Percentiles rank a stretch among this genome's conserved stretches.
These are phyloP conservation scores for Alternaria sp. DNA, from an alignment of 2,329 filamentous ascomycete species.

Conservation along the genomic window DNA sequence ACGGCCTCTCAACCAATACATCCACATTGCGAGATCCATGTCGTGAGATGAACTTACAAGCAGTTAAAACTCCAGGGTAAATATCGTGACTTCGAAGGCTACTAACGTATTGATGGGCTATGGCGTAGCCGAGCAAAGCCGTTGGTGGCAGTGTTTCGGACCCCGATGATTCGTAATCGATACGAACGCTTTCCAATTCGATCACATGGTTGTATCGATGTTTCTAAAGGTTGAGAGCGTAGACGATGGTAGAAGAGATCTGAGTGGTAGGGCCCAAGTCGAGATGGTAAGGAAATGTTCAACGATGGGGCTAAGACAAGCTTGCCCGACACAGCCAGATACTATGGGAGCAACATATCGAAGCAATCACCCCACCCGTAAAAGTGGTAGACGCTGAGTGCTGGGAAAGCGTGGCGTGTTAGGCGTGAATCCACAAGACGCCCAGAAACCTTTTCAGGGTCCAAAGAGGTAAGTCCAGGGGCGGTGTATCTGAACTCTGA, in stretches of 20 bases:
- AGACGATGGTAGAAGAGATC: too few relatives aligned
- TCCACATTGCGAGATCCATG: background rate
- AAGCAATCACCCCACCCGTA: background rate
- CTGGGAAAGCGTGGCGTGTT: background rate
- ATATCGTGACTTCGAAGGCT: background rate
- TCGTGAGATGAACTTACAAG: background rate
- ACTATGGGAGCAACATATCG: background rate
- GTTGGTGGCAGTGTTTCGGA: background rate
- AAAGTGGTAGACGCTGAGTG: background rate
- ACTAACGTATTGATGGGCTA: too few relatives aligned
- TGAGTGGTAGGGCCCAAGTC: background rate
- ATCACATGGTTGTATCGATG: background rate
- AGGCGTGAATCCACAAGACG: background rate
- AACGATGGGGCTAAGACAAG: background rate
- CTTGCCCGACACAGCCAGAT: background rate
- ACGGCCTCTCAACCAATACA: constrained; percentile 3
- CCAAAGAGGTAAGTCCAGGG: background rate
- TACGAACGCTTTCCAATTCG: background rate
- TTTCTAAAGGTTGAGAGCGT: too few relatives aligned
- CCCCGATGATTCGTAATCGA: background rate
- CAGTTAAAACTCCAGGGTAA: background rate
- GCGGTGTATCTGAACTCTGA: background rate
- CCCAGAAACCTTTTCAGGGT: background rate
- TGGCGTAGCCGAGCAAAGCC: background rate
- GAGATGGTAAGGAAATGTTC: background rate